A percentile compares a stretch with the other conserved stretches of the same genome.
Evolutionary conservation across 176 grass and related monocot genomes (phyloP).

Genomic region (Aegilops speltoides): DNA sequence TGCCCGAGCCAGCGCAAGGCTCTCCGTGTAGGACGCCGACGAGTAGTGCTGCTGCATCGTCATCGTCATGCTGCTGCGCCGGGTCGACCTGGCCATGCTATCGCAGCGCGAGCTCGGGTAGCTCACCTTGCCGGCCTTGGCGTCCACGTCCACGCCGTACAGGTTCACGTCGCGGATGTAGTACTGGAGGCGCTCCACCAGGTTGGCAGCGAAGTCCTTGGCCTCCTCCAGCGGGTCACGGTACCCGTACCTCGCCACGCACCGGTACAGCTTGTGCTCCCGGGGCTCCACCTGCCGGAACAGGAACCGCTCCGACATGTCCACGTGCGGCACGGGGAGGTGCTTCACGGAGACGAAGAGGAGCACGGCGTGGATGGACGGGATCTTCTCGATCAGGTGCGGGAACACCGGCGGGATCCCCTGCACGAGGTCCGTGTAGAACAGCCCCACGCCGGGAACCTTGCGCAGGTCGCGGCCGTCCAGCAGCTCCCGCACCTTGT

Average conservation of each 20-base stretch:
- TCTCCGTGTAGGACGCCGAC: conserved; percentile 39
- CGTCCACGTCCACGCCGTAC: conserved; percentile 20
- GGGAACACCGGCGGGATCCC: conserved; percentile 74
- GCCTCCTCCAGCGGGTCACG: conserved; percentile 60
- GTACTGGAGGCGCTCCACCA: conserved; percentile 54
- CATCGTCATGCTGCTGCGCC: background rate
- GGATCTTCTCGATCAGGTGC: conserved; percentile 66
- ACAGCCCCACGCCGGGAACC: conserved; percentile 64
- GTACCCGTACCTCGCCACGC: conserved; percentile 76
- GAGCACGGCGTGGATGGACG: conserved; percentile 58
- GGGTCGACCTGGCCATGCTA: conserved; percentile 18
- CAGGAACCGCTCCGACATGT: conserved; percentile 53
- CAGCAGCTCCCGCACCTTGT: conserved; percentile 36
- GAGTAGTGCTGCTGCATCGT: background rate
- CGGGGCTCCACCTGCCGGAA: conserved; percentile 44
- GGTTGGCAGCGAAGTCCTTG: conserved; percentile 32
- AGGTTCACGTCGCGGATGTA: conserved; percentile 60
- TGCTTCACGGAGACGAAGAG: conserved; percentile 79
- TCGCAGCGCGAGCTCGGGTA: conserved; percentile 60
- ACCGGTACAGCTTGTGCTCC: conserved; percentile 46
- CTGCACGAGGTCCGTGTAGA: conserved; percentile 88
- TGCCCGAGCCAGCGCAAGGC: background rate
- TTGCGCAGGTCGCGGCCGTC: background rate
- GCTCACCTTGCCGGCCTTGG: conserved; percentile 28
- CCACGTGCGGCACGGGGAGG: conserved; percentile 60